Percentiles rank a stretch among this genome's conserved stretches.
Conservation (phyloP, 2,329 filamentous ascomycete genomes). For the Hypoxylon sp. region DNA sequence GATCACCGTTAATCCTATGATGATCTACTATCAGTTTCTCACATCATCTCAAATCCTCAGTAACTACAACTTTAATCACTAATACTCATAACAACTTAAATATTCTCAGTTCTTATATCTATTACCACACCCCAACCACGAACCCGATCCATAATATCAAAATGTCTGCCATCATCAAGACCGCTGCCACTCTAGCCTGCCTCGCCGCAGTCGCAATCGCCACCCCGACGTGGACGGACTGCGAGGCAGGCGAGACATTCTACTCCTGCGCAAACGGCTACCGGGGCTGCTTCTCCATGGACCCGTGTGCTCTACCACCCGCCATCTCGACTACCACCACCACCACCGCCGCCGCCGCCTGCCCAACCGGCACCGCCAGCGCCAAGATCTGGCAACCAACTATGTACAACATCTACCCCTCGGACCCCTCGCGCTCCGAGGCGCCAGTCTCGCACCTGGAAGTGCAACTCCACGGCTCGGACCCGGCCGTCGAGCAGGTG, state of each 20-base stretch:
- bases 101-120: constrained; percentile 3
- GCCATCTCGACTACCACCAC: constrained; percentile 8
- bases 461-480: constrained; percentile 22
- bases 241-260: constrained; percentile 18
- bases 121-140: not conserved
- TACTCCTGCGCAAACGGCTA: constrained; percentile 37
- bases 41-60: constrained; percentile 17
- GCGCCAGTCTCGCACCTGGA: constrained; percentile 31
- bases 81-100: constrained; percentile 11
- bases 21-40: constrained; percentile 26
- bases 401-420: constrained; percentile 44
- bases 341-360: constrained; percentile 11
- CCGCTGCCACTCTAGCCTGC: constrained; percentile 29
- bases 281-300: constrained; percentile 27
- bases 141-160: constrained; percentile 8
- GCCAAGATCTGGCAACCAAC: constrained; percentile 36
- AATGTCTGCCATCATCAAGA: constrained; percentile 36
- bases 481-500: constrained; percentile 49
- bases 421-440: constrained; percentile 24
- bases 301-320: constrained; percentile 32
- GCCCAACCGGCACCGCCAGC: constrained; percentile 13
- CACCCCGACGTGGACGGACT: constrained; percentile 25
- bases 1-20: constrained; percentile 6
- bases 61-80: constrained; percentile 15
- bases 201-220: constrained; percentile 27